These are phyloP conservation scores for Dothideomycetes sp. DNA, from an alignment of 2,329 filamentous ascomycete genomes.

Conservation along the genomic window DNA sequence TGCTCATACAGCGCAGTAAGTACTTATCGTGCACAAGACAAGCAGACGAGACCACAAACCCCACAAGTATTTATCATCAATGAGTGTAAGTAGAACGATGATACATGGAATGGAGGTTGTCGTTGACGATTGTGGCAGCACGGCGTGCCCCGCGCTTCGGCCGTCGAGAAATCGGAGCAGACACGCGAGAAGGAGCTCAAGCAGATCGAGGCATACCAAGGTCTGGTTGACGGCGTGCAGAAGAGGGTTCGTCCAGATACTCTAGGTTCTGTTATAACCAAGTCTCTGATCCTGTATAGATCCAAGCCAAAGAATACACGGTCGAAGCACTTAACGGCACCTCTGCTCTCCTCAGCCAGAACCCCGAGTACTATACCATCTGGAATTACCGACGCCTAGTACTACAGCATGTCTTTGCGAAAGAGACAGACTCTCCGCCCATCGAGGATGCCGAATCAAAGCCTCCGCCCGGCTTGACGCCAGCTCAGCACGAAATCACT, in stretches of 20 bases:
- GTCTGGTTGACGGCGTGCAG: constrained; percentile 59
- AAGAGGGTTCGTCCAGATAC: constrained; percentile 41
- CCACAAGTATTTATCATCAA: neutral
- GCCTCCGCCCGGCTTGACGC: constrained; percentile 22
- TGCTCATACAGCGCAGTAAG: too few relatives aligned
- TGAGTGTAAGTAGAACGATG: constrained; percentile 4
- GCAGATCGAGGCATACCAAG: constrained; percentile 67
- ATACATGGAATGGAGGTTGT: neutral
- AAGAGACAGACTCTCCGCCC: constrained; percentile 36
- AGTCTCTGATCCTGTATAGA: constrained; percentile 21
- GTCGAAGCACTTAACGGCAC: constrained; percentile 54
- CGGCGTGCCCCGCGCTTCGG: constrained; percentile 60
- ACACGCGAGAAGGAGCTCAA: constrained; percentile 61
- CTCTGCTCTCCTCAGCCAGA: constrained; percentile 60
- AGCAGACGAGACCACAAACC: too few relatives aligned
- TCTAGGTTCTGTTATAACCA: neutral
- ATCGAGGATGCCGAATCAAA: constrained; percentile 18
- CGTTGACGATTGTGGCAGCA: constrained; percentile 48
- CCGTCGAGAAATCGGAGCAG: constrained; percentile 54
- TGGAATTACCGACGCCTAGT: constrained; percentile 79
- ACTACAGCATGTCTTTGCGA: constrained; percentile 52
- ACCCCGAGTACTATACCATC: constrained; percentile 84
- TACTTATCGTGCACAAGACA: too few relatives aligned
- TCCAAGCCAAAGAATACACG: constrained; percentile 38
- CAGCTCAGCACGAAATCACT: constrained; percentile 30